A percentile compares a stretch with the other conserved stretches of the same genome.
phyloP scores from a whole-genome alignment of 1,284 basidiomycete genomes.

The Moesziomyces globuligerus region DNA sequence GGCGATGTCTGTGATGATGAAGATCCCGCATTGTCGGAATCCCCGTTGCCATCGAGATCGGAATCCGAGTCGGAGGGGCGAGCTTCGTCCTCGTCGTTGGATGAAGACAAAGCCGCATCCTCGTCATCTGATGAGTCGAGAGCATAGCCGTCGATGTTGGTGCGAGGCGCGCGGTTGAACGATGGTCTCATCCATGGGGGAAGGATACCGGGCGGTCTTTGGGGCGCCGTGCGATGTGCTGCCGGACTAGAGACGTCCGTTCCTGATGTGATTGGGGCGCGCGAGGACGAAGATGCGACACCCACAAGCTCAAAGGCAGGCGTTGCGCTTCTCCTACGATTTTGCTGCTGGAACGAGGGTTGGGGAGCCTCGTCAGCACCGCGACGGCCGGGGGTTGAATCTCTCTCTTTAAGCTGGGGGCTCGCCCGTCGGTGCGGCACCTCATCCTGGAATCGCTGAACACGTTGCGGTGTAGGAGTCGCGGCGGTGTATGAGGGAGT shows the following conservation, averaged over 20 bases:
- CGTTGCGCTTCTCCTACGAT: slow-evolving; percentile 20
- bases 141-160: slow-evolving; percentile 6
- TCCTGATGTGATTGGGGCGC: slow-evolving; percentile 10
- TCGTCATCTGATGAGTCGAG: slow-evolving; percentile 37
- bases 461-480: slow-evolving; percentile 10
- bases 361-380: background rate
- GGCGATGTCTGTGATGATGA: slow-evolving; percentile 36
- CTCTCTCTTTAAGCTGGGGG: background rate
- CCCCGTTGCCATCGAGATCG: slow-evolving; percentile 6
- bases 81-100: slow-evolving; percentile 19
- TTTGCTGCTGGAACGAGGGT: slow-evolving; percentile 15
- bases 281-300: slow-evolving; percentile 18
- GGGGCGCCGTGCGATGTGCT: slow-evolving; percentile 1
- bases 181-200: slow-evolving; percentile 40
- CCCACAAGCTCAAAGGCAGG: slow-evolving; percentile 42
- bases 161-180: slow-evolving; percentile 10
- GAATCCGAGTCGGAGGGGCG: slow-evolving; percentile 5
- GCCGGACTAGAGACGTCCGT: background rate
- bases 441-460: slow-evolving; percentile 16
- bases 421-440: background rate
- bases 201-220: slow-evolving; percentile 3
- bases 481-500: slow-evolving; percentile 17
- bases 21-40: slow-evolving; percentile 11
- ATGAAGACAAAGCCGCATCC: slow-evolving; percentile 22
- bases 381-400: slow-evolving; percentile 8